A percentile compares a stretch with the other conserved stretches of the same genome.
Conservation (phyloP, 2,329 filamentous ascomycete species). For the Alternaria postmessia region DNA sequence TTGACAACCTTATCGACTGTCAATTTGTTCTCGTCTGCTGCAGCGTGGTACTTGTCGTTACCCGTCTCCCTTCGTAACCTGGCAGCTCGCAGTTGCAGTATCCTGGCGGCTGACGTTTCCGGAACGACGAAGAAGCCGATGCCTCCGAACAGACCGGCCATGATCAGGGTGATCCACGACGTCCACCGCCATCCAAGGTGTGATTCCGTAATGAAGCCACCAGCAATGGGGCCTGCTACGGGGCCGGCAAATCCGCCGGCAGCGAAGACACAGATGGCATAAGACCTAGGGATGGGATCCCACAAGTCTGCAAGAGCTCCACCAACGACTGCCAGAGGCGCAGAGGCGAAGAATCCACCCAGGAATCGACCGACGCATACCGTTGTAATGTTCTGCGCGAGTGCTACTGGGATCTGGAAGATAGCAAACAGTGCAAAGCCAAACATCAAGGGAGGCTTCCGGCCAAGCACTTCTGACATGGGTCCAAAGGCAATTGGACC, state of each 20-base stretch:
- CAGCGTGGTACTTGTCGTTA: slow-evolving; percentile 52
- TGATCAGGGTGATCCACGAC: slow-evolving; percentile 49
- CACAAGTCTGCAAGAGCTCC: slow-evolving; percentile 49
- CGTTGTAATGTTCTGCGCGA: slow-evolving; percentile 60
- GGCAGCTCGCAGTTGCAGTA: slow-evolving; percentile 42
- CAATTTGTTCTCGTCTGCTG: slow-evolving; percentile 66
- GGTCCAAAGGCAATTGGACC: slow-evolving; percentile 55
- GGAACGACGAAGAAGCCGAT: slow-evolving; percentile 36
- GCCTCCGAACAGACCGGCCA: slow-evolving; percentile 38
- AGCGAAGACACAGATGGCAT: slow-evolving; percentile 49
- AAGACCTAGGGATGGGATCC: slow-evolving; percentile 47
- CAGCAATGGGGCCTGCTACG: slow-evolving; percentile 59
- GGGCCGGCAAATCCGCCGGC: slow-evolving; percentile 48
- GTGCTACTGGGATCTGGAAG: slow-evolving; percentile 51
- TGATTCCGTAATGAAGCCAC: slow-evolving; percentile 47
- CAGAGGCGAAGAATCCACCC: slow-evolving; percentile 60
- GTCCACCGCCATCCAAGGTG: slow-evolving; percentile 50
- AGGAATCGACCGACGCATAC: slow-evolving; percentile 62
- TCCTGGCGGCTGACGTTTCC: slow-evolving; percentile 43
- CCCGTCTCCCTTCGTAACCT: slow-evolving; percentile 43
- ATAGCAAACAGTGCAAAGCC: slow-evolving; percentile 50
- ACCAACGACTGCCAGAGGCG: slow-evolving; percentile 46
- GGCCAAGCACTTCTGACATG: slow-evolving; percentile 61
- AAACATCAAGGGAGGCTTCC: slow-evolving; percentile 45
- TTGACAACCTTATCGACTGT: slow-evolving; percentile 66